Evolutionary conservation across 2,329 filamentous ascomycete genomes (phyloP).

Genomic region (Pseudocercospora vitis): DNA sequence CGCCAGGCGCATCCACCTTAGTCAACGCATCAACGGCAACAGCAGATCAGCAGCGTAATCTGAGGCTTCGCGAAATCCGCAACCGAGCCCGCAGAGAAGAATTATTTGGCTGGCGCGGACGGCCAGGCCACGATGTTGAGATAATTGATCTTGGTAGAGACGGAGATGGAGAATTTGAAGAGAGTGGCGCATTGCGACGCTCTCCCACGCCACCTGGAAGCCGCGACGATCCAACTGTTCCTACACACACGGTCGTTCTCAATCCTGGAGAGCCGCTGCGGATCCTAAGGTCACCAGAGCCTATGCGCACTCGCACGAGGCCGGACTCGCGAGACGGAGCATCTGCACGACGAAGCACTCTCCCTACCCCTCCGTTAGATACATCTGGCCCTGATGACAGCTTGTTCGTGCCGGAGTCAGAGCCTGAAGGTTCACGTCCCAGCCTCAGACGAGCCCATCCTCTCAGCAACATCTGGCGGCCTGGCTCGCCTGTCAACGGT

Average conservation of each 20-base stretch:
- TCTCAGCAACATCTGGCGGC: constrained; percentile 33
- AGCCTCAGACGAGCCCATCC: constrained; percentile 30
- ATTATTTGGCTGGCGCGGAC: not conserved
- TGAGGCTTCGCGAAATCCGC: not conserved
- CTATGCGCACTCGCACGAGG: constrained; percentile 8
- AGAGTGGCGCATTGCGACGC: constrained; percentile 7
- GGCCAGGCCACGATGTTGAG: not conserved
- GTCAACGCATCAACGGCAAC: not conserved
- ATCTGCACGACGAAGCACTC: constrained; percentile 15
- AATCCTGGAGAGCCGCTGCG: constrained; percentile 21
- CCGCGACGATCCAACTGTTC: constrained; percentile 5
- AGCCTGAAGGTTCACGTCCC: constrained; percentile 8
- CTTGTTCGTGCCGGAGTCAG: constrained; percentile 22
- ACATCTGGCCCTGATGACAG: constrained; percentile 25
- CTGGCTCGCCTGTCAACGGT: constrained; percentile 59
- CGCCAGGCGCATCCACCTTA: not conserved
- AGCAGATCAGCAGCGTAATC: not conserved
- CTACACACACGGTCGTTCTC: constrained; percentile 16
- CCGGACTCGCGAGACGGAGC: constrained; percentile 13
- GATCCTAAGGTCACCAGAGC: constrained; percentile 24
- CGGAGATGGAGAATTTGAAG: constrained; percentile 7
- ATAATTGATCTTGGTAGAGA: not conserved
- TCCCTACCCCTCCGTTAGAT: constrained; percentile 27
- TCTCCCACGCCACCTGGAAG: constrained; percentile 14
- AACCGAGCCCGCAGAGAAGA: constrained; percentile 2